Evolutionary conservation across 2,329 filamentous ascomycete species (phyloP), one percentile per base, ranked within the genome.

Genomic region (Fusarium mangiferae): DNA sequence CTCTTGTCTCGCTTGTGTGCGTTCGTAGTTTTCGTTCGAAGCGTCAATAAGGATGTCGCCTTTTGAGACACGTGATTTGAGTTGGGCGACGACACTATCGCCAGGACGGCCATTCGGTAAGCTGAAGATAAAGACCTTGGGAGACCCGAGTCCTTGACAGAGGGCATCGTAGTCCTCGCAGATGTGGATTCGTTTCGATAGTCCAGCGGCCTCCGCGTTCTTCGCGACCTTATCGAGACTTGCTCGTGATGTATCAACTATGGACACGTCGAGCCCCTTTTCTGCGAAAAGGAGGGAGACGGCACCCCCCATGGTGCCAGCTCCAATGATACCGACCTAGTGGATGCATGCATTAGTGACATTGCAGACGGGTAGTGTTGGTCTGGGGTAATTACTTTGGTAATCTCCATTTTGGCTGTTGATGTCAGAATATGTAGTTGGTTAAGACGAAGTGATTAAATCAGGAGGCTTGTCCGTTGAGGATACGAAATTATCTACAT

Each of bases 31-130:
- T 80, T 94, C 91, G 75, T 93, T 94, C 1, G 89, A 90, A 15
- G 89, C 90, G 77, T 93, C 91, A 38, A 94, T 85, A 62, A 94
- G 89, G 58, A 93, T 89, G 78, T 94, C 91, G 20, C 88, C 89
- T 49, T 84, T 83, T 24, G 86, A 84, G 7, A 94, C 82, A 68
- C 88, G 90, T 17, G 42, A 33, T 11, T 65, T 52, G 41, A 70
- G 67, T 39, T 67, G 56, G 1, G 54, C 28, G 6, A 73, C 60
- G 15, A 68, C 64, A 18, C 46, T 56, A 13, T 73, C 68, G 4
- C 64, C 60, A 10, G 68, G 58, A 30, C 55, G 59, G 10, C 74
- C 71, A 35, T 76, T 69, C 18, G 73, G 73, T 2, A 69, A 44
- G 64, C 73, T 75, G 26, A 75, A 74, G 13, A 74, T 60, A 46